These are phyloP conservation scores for Nicotiana tabacum DNA, from an alignment of 257 asterid genomes.

Conservation along the genomic window DNA sequence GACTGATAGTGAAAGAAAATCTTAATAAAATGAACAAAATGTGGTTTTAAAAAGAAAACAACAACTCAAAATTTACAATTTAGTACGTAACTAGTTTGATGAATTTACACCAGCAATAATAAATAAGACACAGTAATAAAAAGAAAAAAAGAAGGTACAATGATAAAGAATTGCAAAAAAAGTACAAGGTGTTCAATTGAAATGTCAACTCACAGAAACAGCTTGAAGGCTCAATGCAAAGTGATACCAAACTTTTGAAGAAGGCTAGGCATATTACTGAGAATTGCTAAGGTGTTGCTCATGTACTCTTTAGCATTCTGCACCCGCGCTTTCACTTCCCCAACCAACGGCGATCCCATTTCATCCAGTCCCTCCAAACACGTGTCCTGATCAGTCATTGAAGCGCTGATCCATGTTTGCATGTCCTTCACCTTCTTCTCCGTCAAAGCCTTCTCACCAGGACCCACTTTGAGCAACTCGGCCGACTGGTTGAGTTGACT, in stretches of 20 bases:
- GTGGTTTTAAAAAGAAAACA: background rate
- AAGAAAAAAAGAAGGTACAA: background rate
- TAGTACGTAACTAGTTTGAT: background rate
- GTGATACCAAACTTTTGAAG: conserved; percentile 44
- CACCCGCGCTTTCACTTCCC: conserved; percentile 52
- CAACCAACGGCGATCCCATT: conserved; percentile 56
- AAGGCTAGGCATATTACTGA: conserved; percentile 51
- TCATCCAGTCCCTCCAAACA: conserved; percentile 73
- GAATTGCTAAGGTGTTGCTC: conserved; percentile 86
- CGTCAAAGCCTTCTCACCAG: conserved; percentile 46
- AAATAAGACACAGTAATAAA: background rate
- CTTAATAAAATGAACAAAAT: background rate
- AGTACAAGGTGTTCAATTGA: background rate
- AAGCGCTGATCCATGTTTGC: conserved; percentile 85
- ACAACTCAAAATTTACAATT: background rate
- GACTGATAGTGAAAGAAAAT: background rate
- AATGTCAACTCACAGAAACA: background rate
- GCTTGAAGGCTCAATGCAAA: conserved; percentile 39
- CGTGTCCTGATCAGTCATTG: conserved; percentile 81
- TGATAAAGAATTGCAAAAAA: background rate
- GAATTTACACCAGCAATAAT: background rate
- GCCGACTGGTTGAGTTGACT: conserved; percentile 56
- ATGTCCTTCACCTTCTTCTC: conserved; percentile 57
- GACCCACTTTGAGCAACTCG: conserved; percentile 36
- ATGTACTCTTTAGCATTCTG: conserved; percentile 62